Evolutionary conservation across 441 rosid species (phyloP).

Genomic region (Euphorbia celastroides): DNA sequence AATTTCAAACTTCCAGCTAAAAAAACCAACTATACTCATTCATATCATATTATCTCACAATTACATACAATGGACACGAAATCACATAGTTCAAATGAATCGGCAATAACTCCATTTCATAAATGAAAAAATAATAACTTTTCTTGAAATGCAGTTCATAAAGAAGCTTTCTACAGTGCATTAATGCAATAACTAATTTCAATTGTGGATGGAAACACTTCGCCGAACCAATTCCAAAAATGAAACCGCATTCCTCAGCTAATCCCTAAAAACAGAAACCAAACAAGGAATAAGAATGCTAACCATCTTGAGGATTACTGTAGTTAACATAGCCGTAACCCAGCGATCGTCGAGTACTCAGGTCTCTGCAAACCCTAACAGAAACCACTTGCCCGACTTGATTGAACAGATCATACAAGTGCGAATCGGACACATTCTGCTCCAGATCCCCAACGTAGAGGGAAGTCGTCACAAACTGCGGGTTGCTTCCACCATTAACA

Average conservation of each 20-base stretch:
- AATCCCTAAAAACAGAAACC: background rate
- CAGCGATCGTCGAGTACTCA: conserved; percentile 65
- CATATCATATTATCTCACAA: background rate
- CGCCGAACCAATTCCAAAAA: background rate
- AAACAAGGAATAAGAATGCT: conserved; percentile 1
- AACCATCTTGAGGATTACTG: conserved; percentile 66
- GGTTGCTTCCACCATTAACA: conserved; percentile 35
- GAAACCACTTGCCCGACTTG: conserved; percentile 75
- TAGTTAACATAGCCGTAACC: conserved; percentile 88
- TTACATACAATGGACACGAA: background rate
- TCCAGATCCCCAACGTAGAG: conserved; percentile 92
- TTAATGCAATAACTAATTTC: background rate
- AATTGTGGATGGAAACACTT: background rate
- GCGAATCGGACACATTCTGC: conserved; percentile 58
- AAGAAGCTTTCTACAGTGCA: background rate
- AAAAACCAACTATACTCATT: background rate
- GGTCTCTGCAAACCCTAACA: conserved; percentile 70
- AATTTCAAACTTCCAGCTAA: background rate
- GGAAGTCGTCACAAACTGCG: conserved; percentile 61
- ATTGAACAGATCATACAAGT: conserved; percentile 66
- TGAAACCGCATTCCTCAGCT: background rate
- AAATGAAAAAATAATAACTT: background rate
- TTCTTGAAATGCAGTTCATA: background rate
- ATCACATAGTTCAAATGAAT: background rate
- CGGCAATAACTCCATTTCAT: background rate